These are phyloP conservation scores for Colletotrichum sp. DNA, from an alignment of 2,329 filamentous ascomycete species.

Conservation along the genomic window DNA sequence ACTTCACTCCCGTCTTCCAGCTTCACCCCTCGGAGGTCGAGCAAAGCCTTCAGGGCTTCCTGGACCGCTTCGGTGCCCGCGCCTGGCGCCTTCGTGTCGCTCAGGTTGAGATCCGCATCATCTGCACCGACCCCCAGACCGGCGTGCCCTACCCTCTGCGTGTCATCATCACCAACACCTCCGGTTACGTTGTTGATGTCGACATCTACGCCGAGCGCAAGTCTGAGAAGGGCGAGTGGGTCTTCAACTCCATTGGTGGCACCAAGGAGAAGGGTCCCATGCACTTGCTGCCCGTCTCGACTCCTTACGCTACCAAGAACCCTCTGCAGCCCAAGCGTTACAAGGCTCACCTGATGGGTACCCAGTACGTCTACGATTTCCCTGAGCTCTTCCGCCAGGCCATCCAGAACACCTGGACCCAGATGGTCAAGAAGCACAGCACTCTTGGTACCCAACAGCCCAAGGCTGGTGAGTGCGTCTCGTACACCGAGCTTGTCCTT, in stretches of 20 bases:
- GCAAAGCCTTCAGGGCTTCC: slow-evolving; percentile 90
- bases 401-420: slow-evolving; percentile 92
- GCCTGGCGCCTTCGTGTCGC: slow-evolving; percentile 97
- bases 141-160: slow-evolving; percentile 89
- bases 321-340: slow-evolving; percentile 98
- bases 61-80: slow-evolving; percentile 93
- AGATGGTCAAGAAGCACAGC: slow-evolving; percentile 75
- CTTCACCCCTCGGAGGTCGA: slow-evolving; percentile 89
- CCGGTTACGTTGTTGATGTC: slow-evolving; percentile 95
- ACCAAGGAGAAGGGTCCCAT: slow-evolving; percentile 95
- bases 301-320: slow-evolving; percentile 97
- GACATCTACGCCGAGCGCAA: slow-evolving; percentile 98
- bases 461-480: slow-evolving; percentile 86
- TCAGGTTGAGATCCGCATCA: slow-evolving; percentile 96
- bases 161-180: slow-evolving; percentile 97
- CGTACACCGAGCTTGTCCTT: slow-evolving; percentile 91
- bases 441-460: slow-evolving; percentile 81
- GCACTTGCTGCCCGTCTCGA: slow-evolving; percentile 89
- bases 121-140: slow-evolving; percentile 89
- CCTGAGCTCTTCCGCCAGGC: slow-evolving; percentile 98
- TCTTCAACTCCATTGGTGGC: slow-evolving; percentile 97
- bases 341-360: slow-evolving; percentile 99
- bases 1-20: slow-evolving; percentile 97
- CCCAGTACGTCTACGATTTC: slow-evolving; percentile 99
- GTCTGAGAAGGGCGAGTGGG: slow-evolving; percentile 97